phyloP scores from a whole-genome alignment of 148 eudicot genomes.

The Cornus florida region DNA sequence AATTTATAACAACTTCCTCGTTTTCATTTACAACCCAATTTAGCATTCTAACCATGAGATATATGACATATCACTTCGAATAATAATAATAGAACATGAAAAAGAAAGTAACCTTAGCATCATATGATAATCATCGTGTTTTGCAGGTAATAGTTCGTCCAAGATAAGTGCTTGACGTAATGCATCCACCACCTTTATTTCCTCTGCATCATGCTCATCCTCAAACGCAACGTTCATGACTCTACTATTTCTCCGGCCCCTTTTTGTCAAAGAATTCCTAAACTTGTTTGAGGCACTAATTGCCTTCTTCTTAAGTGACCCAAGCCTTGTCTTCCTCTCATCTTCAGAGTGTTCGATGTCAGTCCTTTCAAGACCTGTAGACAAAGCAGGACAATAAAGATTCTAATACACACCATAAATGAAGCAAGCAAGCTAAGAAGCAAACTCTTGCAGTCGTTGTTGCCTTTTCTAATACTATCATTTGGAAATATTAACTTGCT shows the following conservation, averaged over 20 bases:
- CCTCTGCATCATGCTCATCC: slow-evolving; percentile 86
- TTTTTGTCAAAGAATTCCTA: slow-evolving; percentile 61
- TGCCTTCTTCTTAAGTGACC: slow-evolving; percentile 70
- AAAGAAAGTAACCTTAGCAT: slow-evolving; percentile 58
- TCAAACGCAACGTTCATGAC: slow-evolving; percentile 73
- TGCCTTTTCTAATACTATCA: neutral
- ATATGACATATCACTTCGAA: neutral
- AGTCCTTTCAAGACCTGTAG: slow-evolving; percentile 46
- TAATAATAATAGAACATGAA: neutral
- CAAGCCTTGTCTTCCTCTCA: slow-evolving; percentile 66
- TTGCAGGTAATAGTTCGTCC: slow-evolving; percentile 80
- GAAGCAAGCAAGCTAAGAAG: neutral
- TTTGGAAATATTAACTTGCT: neutral
- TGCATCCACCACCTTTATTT: slow-evolving; percentile 74
- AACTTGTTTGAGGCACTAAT: slow-evolving; percentile 64
- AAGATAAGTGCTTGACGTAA: slow-evolving; percentile 71
- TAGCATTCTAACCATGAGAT: neutral
- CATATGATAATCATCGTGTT: slow-evolving; percentile 83
- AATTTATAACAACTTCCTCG: neutral
- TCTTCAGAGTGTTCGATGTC: slow-evolving; percentile 54
- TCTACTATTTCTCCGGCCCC: slow-evolving; percentile 63
- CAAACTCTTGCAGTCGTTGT: neutral
- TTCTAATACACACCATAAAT: neutral
- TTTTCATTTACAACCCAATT: neutral
- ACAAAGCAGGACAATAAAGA: neutral